phyloP scores from a whole-genome alignment of 805 yeast genomes.

The Teunomyces stri region DNA sequence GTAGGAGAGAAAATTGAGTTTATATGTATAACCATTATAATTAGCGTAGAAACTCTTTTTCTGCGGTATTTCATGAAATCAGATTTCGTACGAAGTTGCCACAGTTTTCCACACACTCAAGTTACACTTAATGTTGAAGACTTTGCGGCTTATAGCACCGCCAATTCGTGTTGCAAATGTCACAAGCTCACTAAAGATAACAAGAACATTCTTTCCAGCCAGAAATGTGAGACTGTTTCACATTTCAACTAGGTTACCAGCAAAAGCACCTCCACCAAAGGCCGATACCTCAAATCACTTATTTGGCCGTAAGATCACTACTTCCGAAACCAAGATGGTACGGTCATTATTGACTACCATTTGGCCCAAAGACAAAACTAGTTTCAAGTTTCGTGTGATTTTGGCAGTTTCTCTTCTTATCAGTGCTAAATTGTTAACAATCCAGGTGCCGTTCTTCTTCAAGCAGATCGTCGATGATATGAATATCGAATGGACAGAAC shows the following conservation, averaged over 20 bases:
- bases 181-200: background rate
- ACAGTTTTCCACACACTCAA: background rate
- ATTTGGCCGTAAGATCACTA: slow-evolving; percentile 26
- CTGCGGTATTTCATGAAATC: too few relatives aligned
- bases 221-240: background rate
- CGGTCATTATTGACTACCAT: slow-evolving; percentile 64
- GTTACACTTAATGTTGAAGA: background rate
- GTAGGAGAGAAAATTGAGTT: background rate
- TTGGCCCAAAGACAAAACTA: slow-evolving; percentile 75
- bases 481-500: slow-evolving; percentile 81
- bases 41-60: too few relatives aligned
- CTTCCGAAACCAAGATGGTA: slow-evolving; percentile 54
- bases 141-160: background rate
- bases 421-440: slow-evolving; percentile 81
- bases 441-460: slow-evolving; percentile 94
- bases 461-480: slow-evolving; percentile 81
- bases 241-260: background rate
- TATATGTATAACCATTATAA: too few relatives aligned
- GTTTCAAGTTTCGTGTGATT: slow-evolving; percentile 70
- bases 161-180: background rate
- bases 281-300: slow-evolving; percentile 14
- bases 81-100: background rate
- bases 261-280: background rate
- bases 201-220: background rate
- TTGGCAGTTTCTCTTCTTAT: slow-evolving; percentile 72